Base-by-base conservation (phyloP, 805 yeast genomes). In the Kluyveromyces dobzhanskii region DNA sequence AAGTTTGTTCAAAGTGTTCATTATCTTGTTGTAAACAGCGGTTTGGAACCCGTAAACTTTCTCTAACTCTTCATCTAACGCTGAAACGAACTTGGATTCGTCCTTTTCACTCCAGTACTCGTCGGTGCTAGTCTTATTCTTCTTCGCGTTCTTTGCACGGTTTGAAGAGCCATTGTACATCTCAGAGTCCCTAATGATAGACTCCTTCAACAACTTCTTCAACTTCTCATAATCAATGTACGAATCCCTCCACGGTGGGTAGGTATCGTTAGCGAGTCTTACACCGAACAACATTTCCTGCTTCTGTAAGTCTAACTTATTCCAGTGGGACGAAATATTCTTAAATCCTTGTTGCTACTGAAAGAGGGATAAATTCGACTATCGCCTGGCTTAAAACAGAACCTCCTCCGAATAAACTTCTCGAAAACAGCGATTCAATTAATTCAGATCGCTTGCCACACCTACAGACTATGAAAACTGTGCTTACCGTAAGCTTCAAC, bases 201-300 rank as follows among this genome's bases (percentile, higher is more conserved):
- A 78, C 55, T 84, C 94, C 57, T 81, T 83, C 51, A 84, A 61
- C 24, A 80, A 63, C 49, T 72, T 76, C 61, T 83, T 83, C 54
- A 84, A 63, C 29, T 62, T 62, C 48, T 73, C 83, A 56, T 84
- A 84, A 54, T 75, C 66, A 43, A 84, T 70, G 56, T 83, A 84
- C 53, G 77, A 70, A 24, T 71, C 73, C 58, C 75, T 81, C 98
- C 98, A 90, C 1, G 97, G 95, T 33, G 78, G 77, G 62, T 83
- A 86, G 26, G 77, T 76, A 58, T 88, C 97, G 47, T 76, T 78
- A 39, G 80, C 80, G 40, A 90, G 69, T 56, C 84, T 85, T 37
- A 75, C 85, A 38, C 94, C 94, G 56, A 90, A 90, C 39, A 90
- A 64, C 97, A 92, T 87, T 43, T 24, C 27, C n/a, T n/a, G n/a